A percentile compares a stretch with the other conserved stretches of the same genome.
Evolutionary conservation across 352 stramenopile species (phyloP).

Genomic region (Globisporangium solare): DNA sequence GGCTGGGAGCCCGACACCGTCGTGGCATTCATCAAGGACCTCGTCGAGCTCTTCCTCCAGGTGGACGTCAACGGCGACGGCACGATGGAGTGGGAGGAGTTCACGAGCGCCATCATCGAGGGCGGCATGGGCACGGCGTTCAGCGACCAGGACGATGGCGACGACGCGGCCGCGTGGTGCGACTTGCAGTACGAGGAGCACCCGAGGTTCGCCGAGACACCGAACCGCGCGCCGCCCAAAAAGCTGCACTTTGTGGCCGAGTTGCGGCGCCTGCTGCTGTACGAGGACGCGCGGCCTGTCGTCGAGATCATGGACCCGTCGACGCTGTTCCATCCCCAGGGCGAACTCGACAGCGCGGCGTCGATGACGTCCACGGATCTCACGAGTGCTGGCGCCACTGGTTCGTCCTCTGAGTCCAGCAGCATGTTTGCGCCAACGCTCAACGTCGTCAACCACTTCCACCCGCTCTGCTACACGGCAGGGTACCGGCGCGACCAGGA

Average conservation of each 20-base stretch:
- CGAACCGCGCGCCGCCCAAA: conserved; percentile 50
- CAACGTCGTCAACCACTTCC: conserved; percentile 60
- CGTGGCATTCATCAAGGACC: conserved; percentile 61
- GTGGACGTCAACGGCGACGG: conserved; percentile 78
- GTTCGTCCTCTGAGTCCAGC: neutral
- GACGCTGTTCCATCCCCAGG: conserved; percentile 24
- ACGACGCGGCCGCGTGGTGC: conserved; percentile 34
- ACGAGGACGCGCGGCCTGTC: conserved; percentile 61
- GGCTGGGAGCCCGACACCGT: conserved; percentile 49
- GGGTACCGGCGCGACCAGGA: conserved; percentile 77
- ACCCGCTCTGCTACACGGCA: conserved; percentile 60
- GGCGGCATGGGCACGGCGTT: conserved; percentile 49
- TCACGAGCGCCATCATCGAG: conserved; percentile 79
- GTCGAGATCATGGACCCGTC: conserved; percentile 58
- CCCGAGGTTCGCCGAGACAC: conserved; percentile 27
- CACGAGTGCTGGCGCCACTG: conserved; percentile 8
- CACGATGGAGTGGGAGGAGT: conserved; percentile 82
- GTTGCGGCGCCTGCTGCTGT: conserved; percentile 52
- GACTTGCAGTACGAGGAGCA: conserved; percentile 77
- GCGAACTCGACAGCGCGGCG: conserved; percentile 15
- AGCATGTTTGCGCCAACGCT: conserved; percentile 36
- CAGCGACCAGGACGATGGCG: too few relatives aligned
- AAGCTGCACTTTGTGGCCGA: conserved; percentile 50
- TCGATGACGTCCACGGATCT: neutral
- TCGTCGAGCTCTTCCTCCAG: conserved; percentile 74